These are phyloP conservation scores for Fraxinus sp. DNA, from an alignment of 305 asterid species.

Conservation along the genomic window DNA sequence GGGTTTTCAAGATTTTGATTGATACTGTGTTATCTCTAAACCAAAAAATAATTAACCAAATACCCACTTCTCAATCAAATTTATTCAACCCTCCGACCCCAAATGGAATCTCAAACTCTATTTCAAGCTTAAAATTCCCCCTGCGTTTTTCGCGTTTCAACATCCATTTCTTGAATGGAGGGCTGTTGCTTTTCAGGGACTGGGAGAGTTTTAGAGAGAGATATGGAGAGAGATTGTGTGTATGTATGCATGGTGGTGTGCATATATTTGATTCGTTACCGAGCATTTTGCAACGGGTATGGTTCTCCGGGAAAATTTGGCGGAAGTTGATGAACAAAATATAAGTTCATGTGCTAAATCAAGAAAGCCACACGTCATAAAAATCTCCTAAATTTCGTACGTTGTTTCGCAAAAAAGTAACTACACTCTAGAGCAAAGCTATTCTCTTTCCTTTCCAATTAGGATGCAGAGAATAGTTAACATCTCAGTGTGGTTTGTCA, in stretches of 20 bases:
- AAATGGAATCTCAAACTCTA: background rate
- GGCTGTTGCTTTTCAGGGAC: background rate
- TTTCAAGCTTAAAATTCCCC: background rate
- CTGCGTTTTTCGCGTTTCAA: conserved; percentile 21
- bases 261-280: background rate
- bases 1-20: conserved; percentile 40
- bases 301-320: conserved; percentile 25
- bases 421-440: background rate
- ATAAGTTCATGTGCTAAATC: conserved; percentile 10
- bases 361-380: conserved; percentile 21
- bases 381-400: conserved; percentile 26
- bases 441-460: background rate
- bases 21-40: conserved; percentile 40
- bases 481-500: background rate
- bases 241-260: background rate
- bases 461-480: background rate
- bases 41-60: background rate
- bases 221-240: background rate
- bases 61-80: background rate
- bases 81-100: background rate
- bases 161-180: conserved; percentile 6
- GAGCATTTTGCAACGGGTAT: conserved; percentile 13
- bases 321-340: conserved; percentile 16
- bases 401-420: conserved; percentile 15
- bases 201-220: background rate